Evolutionary conservation across 2,329 filamentous ascomycete genomes (phyloP).

Genomic region (Torrubiellomyces zombiae): DNA sequence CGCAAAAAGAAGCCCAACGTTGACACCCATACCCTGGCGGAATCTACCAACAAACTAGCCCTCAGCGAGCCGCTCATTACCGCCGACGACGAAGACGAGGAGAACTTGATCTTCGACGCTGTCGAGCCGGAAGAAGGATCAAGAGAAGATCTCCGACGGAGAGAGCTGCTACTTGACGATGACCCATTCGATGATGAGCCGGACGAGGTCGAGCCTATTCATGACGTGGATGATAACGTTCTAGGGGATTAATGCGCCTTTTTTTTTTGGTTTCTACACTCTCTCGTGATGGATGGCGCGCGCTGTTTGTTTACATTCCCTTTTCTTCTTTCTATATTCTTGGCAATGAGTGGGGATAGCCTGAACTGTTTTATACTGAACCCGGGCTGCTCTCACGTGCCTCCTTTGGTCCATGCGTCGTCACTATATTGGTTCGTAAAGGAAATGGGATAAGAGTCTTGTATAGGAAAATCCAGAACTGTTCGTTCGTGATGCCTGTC

Average conservation of each 20-base stretch:
- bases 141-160: constrained; percentile 35
- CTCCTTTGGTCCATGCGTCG: too few relatives aligned
- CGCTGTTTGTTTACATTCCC: constrained; percentile 2
- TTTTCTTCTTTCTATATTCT: constrained; percentile 5
- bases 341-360: too few relatives aligned
- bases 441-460: too few relatives aligned
- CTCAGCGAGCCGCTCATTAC: constrained; percentile 29
- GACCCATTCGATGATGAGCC: constrained; percentile 22
- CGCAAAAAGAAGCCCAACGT: constrained; percentile 21
- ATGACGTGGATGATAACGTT: constrained; percentile 26
- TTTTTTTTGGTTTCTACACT: background rate
- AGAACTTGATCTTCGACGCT: constrained; percentile 28
- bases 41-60: constrained; percentile 15
- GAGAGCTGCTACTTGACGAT: constrained; percentile 37
- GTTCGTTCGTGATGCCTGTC: too few relatives aligned
- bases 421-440: too few relatives aligned
- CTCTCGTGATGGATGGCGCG: background rate
- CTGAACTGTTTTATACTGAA: too few relatives aligned
- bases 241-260: constrained; percentile 26
- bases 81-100: constrained; percentile 19
- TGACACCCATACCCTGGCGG: constrained; percentile 10
- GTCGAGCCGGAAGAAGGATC: constrained; percentile 42
- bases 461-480: constrained; percentile 2
- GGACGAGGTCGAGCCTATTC: constrained; percentile 11
- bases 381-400: too few relatives aligned